phyloP scores from a whole-genome alignment of 371 early-diverging fungal genomes.

The Batkoa obscura region DNA sequence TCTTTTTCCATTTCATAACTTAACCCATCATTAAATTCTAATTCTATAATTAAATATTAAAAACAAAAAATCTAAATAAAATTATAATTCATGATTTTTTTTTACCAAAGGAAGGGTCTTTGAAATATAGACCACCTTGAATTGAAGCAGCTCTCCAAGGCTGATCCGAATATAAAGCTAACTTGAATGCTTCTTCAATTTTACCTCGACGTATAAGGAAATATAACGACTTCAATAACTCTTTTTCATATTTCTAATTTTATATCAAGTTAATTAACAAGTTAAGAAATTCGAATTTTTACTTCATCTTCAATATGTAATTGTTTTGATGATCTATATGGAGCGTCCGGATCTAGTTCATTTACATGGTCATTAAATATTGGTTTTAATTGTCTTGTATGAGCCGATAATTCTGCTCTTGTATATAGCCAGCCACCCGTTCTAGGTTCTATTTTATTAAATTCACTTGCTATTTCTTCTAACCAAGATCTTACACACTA shows the following conservation, averaged over 20 bases:
- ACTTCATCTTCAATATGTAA: background rate
- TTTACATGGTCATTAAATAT: background rate
- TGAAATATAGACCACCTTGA: background rate
- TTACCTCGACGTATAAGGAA: background rate
- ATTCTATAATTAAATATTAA: too few species aligned
- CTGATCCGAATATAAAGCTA: background rate
- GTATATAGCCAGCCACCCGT: background rate
- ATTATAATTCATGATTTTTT: too few species aligned
- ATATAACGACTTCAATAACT: background rate
- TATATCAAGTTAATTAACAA: background rate
- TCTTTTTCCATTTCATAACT: too few species aligned
- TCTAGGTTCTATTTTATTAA: background rate
- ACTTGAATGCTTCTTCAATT: background rate
- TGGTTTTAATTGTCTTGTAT: background rate
- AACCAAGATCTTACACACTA: conserved; percentile 2
- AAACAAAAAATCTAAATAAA: too few species aligned
- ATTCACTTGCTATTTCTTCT: background rate
- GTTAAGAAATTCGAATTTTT: background rate
- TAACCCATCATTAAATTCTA: too few species aligned
- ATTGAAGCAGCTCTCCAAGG: background rate
- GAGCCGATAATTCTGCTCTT: background rate
- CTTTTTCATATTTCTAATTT: background rate
- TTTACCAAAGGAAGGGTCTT: background rate
- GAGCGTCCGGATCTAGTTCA: background rate
- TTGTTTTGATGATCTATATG: background rate